phyloP scores from a whole-genome alignment of 805 yeast species.

The Saccharomyces mikatae region DNA sequence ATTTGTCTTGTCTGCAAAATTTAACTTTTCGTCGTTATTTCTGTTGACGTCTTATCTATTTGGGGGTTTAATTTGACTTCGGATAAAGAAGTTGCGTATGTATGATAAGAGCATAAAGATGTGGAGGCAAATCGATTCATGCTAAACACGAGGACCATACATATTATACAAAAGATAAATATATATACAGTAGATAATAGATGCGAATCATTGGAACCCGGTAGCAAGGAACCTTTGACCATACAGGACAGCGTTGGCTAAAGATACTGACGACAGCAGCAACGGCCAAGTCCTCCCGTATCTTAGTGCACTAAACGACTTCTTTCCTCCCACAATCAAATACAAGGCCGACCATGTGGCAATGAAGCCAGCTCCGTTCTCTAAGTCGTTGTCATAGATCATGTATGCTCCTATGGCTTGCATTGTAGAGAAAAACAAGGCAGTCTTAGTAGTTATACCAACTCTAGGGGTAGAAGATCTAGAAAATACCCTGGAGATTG shows the following conservation, averaged over 20 bases:
- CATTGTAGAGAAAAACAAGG: conserved; percentile 53
- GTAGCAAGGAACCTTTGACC: conserved; percentile 61
- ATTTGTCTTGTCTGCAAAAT: neutral
- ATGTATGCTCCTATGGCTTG: conserved; percentile 64
- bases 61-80: neutral
- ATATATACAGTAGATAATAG: neutral
- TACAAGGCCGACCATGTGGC: conserved; percentile 78
- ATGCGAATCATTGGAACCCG: conserved; percentile 10
- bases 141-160: neutral
- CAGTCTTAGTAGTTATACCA: conserved; percentile 32
- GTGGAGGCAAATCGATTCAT: neutral
- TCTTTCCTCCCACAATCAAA: conserved; percentile 59
- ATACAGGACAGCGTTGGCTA: conserved; percentile 55
- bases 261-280: conserved; percentile 48
- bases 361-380: conserved; percentile 73
- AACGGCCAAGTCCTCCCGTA: conserved; percentile 59
- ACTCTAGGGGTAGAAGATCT: conserved; percentile 6
- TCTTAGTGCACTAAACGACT: conserved; percentile 40
- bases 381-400: conserved; percentile 65
- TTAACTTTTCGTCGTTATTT: neutral
- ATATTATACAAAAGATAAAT: neutral
- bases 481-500: neutral
- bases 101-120: neutral
- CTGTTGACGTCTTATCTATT: neutral
- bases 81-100: neutral